Conservation (phyloP, 176 grass and related monocot species). For the Oryza nivara region DNA sequence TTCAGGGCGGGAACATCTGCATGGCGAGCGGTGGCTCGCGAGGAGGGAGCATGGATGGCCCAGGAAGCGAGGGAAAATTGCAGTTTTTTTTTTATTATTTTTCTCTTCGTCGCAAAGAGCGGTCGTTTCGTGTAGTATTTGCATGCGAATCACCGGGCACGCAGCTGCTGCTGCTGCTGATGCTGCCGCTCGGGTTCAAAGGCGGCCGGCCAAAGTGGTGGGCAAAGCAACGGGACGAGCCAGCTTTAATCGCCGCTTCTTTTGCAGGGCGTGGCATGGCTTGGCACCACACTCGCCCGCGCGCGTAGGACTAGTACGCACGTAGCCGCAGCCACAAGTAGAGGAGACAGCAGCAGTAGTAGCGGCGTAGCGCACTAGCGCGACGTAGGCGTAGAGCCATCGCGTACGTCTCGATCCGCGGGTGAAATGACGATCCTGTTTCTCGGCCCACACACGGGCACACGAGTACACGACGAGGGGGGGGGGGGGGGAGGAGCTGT, state of each 20-base stretch:
- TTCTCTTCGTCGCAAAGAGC: conserved; percentile 15
- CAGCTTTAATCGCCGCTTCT: conserved; percentile 50
- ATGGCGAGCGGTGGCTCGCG: conserved; percentile 35
- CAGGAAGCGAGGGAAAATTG: conserved; percentile 22
- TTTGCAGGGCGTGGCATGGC: background rate
- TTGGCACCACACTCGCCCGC: background rate
- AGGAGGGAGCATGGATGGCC: conserved; percentile 33
- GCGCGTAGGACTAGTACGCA: no score
- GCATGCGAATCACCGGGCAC: conserved; percentile 66
- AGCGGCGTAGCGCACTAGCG: no score
- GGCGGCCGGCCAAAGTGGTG: conserved; percentile 32
- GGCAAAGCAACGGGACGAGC: conserved; percentile 36
- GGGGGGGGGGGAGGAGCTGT: background rate
- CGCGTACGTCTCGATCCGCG: background rate
- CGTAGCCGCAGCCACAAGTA: background rate
- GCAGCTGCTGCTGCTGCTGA: background rate
- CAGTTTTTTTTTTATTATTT: background rate
- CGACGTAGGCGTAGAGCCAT: background rate
- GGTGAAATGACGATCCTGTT: background rate
- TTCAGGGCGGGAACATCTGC: no score
- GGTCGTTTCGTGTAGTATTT: conserved; percentile 53
- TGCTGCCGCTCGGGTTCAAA: conserved; percentile 20
- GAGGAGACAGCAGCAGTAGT: background rate
- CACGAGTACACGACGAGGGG: background rate
- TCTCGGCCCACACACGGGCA: background rate